Evolutionary conservation across 371 early-diverging fungal genomes (phyloP), one percentile per base, ranked within the genome.

Genomic region (Blakeslea trispora): DNA sequence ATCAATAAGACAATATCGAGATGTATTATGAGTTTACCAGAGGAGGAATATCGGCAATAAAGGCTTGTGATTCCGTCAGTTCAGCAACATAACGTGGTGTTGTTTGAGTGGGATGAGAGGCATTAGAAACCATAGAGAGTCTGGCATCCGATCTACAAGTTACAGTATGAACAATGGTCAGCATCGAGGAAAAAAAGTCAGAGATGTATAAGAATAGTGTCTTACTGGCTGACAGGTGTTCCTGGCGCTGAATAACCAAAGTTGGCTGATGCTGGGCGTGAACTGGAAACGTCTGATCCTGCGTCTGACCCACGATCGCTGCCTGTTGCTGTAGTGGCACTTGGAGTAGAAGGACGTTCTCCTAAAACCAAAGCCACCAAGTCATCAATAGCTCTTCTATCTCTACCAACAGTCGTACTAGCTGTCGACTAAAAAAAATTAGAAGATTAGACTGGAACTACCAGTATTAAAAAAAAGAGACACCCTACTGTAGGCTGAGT

Each of bases 41-140:
- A 5, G 95, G 91, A 41, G 93, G 87, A 59, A 93, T 80, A 68
- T 96, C 95, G 55, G 91, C 81, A 42, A 92, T 66, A 34, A 89
- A 75, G 18, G 85, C 79, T 48, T 91, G 86, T 7, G 76, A 72
- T 19, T 87, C 81, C 3, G 79, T 75, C 23, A 91, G 77, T 59
- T 87, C 84, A 44, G 82, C 81, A 28, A 76, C 71, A 61, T 70
- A 71, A 15, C 62, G 64, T 45, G 73, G 71, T 9, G 69, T 57
- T 19, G 55, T n/a, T 32, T 51, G 51, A 15, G 59, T 32, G 13
- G 61, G 57, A 34, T 74, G 66, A 45, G 79, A 69, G 50, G 69
- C 46, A 50, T 64, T 50, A 53, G 79, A 59, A 47, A 61, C 40
- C 72, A 70, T 71, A 35, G 59, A 53, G 6, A 61, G 47, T 45